Evolutionary conservation across 176 grass and related monocot species (phyloP).

Genomic region (Triticum monococcum): DNA sequence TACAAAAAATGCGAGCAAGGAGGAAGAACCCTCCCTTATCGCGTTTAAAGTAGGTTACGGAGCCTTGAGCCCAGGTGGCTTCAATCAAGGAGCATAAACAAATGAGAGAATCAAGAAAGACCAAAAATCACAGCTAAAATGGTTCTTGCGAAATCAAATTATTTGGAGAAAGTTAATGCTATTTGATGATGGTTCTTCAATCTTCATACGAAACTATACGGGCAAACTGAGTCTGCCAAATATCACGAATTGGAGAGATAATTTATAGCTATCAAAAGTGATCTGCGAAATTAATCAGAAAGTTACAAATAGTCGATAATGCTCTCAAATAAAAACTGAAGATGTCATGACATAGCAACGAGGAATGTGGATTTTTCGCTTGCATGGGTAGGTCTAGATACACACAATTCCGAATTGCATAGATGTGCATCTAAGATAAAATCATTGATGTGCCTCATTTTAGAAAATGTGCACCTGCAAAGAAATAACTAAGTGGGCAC

Average conservation of each 20-base stretch:
- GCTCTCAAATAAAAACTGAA: background rate
- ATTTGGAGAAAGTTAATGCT: background rate
- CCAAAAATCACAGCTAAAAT: conserved; percentile 15
- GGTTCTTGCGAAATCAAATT: background rate
- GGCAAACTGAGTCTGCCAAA: background rate
- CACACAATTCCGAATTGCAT: background rate
- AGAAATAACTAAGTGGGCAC: background rate
- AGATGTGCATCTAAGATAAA: background rate
- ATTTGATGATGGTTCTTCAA: background rate
- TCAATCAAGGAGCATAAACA: background rate
- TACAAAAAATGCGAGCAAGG: background rate
- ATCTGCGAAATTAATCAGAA: background rate
- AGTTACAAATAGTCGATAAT: background rate
- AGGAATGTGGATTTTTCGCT: background rate
- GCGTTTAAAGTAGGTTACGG: background rate
- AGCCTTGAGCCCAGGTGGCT: background rate
- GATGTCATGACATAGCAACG: background rate
- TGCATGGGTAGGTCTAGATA: background rate
- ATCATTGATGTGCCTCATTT: background rate
- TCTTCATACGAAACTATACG: background rate
- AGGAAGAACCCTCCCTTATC: background rate
- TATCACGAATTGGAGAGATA: background rate
- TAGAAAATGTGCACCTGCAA: background rate
- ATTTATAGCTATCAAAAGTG: background rate
- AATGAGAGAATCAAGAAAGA: conserved; percentile 3